Conservation (phyloP, 257 asterid genomes). For the Nicotiana attenuata region DNA sequence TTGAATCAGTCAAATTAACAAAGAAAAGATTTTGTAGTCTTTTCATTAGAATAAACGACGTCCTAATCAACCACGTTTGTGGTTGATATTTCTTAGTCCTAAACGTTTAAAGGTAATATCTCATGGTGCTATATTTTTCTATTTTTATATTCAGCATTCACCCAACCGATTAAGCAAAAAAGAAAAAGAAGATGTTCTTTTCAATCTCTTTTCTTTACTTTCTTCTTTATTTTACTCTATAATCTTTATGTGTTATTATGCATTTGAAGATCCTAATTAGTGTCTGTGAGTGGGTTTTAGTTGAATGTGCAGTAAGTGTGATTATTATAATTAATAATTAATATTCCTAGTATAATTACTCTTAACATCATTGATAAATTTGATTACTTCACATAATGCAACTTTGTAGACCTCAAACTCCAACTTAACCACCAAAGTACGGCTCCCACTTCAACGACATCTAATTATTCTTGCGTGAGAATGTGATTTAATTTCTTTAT, state of each 20-base stretch:
- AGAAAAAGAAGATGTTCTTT: not conserved
- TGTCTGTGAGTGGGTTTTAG: not conserved
- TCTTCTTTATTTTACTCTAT: too few species aligned
- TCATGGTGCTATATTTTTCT: too few species aligned
- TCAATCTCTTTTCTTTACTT: not conserved
- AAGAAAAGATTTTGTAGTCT: not conserved
- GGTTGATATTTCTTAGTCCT: too few species aligned
- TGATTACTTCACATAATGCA: not conserved
- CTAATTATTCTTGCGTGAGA: conserved; percentile 10
- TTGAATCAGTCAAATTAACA: not conserved
- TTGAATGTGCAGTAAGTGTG: not conserved
- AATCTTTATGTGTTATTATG: not conserved
- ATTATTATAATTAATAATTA: not conserved
- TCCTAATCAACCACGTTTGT: not conserved
- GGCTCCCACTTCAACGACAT: not conserved
- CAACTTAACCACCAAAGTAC: not conserved
- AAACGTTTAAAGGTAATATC: too few species aligned
- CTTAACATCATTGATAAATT: not conserved
- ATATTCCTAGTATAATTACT: not conserved
- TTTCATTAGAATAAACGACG: not conserved
- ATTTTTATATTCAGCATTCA: too few species aligned
- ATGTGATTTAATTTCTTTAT: not conserved
- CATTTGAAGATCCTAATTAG: not conserved
- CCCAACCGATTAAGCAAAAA: too few species aligned
- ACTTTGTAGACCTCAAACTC: not conserved